These are phyloP conservation scores for Blastomyces silverae DNA, from an alignment of 2,329 filamentous ascomycete genomes.

Conservation along the genomic window DNA sequence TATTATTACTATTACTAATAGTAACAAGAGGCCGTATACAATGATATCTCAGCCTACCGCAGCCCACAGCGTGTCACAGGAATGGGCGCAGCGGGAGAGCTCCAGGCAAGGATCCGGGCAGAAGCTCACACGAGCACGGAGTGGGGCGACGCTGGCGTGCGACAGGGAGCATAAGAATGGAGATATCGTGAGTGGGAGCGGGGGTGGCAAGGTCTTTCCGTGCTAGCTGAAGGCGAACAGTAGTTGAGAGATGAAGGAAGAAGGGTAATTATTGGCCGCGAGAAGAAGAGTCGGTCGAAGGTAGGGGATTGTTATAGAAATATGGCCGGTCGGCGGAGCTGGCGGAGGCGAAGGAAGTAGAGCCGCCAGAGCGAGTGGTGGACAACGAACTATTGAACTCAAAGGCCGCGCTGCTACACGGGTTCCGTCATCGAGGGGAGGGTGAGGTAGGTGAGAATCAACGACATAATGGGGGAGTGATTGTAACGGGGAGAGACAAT, in stretches of 20 bases:
- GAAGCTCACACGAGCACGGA: slow-evolving; percentile 8
- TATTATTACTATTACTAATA: background rate
- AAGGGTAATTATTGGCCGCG: background rate
- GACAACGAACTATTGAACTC: slow-evolving; percentile 1
- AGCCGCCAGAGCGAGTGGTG: background rate
- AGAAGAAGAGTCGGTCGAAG: background rate
- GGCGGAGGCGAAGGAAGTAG: background rate
- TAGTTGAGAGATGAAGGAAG: background rate
- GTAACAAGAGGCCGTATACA: slow-evolving; percentile 1
- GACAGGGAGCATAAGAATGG: background rate
- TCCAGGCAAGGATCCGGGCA: background rate
- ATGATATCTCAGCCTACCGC: background rate
- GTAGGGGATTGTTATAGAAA: background rate
- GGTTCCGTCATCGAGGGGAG: slow-evolving; percentile 5
- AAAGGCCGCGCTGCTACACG: background rate
- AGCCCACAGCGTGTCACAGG: background rate
- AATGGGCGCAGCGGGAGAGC: background rate
- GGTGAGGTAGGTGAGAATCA: background rate
- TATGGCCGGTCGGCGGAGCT: background rate
- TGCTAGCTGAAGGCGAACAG: background rate
- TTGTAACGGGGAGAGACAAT: background rate
- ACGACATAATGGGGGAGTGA: background rate
- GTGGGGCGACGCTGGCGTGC: background rate
- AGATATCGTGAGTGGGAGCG: background rate
- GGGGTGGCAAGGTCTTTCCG: background rate